phyloP scores from a whole-genome alignment of 1,284 basidiomycete genomes.

The Abortiporus biennis region DNA sequence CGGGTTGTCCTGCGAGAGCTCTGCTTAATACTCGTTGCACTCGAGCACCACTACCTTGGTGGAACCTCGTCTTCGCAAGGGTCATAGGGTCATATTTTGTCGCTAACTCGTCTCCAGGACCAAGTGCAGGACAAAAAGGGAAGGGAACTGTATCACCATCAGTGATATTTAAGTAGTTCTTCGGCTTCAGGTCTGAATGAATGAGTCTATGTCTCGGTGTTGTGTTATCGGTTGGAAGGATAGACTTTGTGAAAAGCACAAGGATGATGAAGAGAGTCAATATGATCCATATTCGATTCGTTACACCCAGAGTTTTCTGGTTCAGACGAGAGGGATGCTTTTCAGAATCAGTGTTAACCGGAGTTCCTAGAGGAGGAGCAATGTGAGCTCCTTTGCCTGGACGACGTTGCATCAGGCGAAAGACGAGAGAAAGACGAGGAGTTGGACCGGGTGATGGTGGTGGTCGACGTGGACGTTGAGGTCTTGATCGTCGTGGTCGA shows the following conservation, averaged over 20 bases:
- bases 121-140: slow-evolving; percentile 84
- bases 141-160: slow-evolving; percentile 60
- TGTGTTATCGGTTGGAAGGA: slow-evolving; percentile 35
- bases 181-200: slow-evolving; percentile 50
- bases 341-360: slow-evolving; percentile 42
- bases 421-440: slow-evolving; percentile 11
- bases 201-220: slow-evolving; percentile 30
- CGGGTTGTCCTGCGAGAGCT: slow-evolving; percentile 79
- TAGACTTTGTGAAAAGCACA: slow-evolving; percentile 55
- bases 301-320: slow-evolving; percentile 54
- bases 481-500: no score
- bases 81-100: slow-evolving; percentile 73
- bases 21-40: slow-evolving; percentile 81
- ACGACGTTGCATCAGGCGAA: slow-evolving; percentile 66
- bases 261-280: slow-evolving; percentile 53
- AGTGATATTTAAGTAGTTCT: slow-evolving; percentile 63
- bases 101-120: slow-evolving; percentile 75
- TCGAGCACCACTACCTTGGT: slow-evolving; percentile 80
- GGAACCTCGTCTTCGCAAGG: slow-evolving; percentile 72
- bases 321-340: slow-evolving; percentile 42
- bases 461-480: no score
- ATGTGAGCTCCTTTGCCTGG: slow-evolving; percentile 48
- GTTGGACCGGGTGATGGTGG: slow-evolving; percentile 7
- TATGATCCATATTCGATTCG: slow-evolving; percentile 69
- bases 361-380: slow-evolving; percentile 36